Evolutionary conservation across 495 filamentous ascomycete species (phyloP).

Genomic region (Aspergillus incahuasiensis): DNA sequence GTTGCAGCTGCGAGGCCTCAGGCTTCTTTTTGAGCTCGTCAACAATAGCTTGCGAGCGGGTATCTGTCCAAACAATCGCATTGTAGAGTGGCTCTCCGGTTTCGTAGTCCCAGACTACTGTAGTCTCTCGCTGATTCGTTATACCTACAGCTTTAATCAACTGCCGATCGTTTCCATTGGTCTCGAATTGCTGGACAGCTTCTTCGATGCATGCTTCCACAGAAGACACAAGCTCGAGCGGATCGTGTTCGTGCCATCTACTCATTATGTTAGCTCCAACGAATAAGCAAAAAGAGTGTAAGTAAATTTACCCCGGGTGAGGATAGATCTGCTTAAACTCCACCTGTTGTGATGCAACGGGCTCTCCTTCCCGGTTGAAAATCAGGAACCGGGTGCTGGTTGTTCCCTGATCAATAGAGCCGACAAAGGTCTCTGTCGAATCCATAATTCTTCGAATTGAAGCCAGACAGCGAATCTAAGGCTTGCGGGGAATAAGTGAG

Average conservation of each 20-base stretch:
- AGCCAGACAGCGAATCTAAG: neutral
- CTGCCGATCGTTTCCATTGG: conserved; percentile 58
- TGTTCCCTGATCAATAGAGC: conserved; percentile 86
- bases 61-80: conserved; percentile 94
- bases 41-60: conserved; percentile 73
- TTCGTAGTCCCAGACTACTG: conserved; percentile 81
- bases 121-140: conserved; percentile 95
- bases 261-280: conserved; percentile 4
- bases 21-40: conserved; percentile 63
- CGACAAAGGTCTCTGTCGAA: conserved; percentile 47
- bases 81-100: conserved; percentile 85
- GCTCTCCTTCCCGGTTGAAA: conserved; percentile 74
- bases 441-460: conserved; percentile 19
- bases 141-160: conserved; percentile 83
- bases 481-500: neutral
- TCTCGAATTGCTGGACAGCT: conserved; percentile 65
- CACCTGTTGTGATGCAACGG: conserved; percentile 83
- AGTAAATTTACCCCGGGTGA: conserved; percentile 69
- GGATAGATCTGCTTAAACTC: conserved; percentile 90
- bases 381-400: conserved; percentile 91
- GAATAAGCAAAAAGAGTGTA: neutral
- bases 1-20: conserved; percentile 60
- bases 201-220: conserved; percentile 80
- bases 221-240: conserved; percentile 68
- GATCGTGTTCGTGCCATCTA: conserved; percentile 94